These are phyloP conservation scores for Boletellus sp. DNA, from an alignment of 1,284 basidiomycete genomes.

Conservation along the genomic window DNA sequence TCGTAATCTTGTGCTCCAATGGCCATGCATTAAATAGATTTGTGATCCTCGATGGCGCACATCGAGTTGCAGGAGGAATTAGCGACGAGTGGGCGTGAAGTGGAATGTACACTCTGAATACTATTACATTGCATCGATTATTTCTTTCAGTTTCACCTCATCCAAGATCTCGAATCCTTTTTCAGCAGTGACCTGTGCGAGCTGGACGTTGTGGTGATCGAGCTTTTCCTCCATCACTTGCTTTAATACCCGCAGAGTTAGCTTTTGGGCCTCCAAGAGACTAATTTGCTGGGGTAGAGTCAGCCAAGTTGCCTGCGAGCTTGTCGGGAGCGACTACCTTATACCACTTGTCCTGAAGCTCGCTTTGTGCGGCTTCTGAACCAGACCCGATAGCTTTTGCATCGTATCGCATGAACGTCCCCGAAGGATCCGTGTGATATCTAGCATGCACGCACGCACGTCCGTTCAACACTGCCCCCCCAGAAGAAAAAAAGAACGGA, in stretches of 20 bases:
- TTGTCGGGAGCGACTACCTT: constrained; percentile 53
- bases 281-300: constrained; percentile 76
- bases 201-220: constrained; percentile 88
- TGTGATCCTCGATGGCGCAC: neutral
- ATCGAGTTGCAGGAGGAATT: neutral
- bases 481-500: too few species aligned
- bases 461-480: neutral
- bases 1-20: constrained; percentile 11
- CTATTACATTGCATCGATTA: constrained; percentile 75
- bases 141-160: constrained; percentile 71
- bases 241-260: constrained; percentile 90
- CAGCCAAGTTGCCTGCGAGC: neutral
- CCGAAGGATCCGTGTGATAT: constrained; percentile 98
- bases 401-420: constrained; percentile 95
- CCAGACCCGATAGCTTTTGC: constrained; percentile 99
- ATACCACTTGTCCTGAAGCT: constrained; percentile 97
- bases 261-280: constrained; percentile 80
- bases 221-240: constrained; percentile 99
- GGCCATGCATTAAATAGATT: constrained; percentile 4
- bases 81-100: neutral
- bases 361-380: constrained; percentile 95
- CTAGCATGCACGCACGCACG: constrained; percentile 40
- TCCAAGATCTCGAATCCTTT: constrained; percentile 83
- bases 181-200: constrained; percentile 83
- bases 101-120: constrained; percentile 8